Evolutionary conservation across 129 eudicot species (phyloP).

Genomic region (Erigeron canadensis): DNA sequence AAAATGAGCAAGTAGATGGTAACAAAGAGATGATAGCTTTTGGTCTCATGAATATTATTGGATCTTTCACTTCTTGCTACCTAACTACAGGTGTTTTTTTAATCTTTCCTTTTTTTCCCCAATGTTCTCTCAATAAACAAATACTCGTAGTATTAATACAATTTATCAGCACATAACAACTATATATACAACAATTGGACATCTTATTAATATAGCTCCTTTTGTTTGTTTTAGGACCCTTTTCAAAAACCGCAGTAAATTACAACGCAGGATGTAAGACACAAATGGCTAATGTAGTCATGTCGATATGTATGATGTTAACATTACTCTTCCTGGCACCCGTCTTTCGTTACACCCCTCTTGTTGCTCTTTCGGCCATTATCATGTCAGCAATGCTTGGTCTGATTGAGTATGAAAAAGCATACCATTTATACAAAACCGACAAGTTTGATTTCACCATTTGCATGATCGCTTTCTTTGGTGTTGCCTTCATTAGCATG

Average conservation of each 20-base stretch:
- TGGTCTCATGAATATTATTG: slow-evolving; percentile 94
- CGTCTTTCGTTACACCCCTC: slow-evolving; percentile 80
- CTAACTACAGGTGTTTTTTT: slow-evolving; percentile 71
- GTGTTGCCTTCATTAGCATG: slow-evolving; percentile 90
- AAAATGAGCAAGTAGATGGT: slow-evolving; percentile 81
- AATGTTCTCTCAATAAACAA: background rate
- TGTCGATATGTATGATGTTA: slow-evolving; percentile 75
- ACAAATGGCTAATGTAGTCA: slow-evolving; percentile 74
- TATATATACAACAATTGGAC: background rate
- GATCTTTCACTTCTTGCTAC: slow-evolving; percentile 94
- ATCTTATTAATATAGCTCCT: background rate
- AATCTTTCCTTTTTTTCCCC: background rate
- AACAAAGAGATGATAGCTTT: slow-evolving; percentile 98
- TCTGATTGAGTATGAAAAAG: slow-evolving; percentile 67
- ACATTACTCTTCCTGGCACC: slow-evolving; percentile 87
- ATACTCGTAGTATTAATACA: background rate
- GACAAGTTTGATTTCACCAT: slow-evolving; percentile 87
- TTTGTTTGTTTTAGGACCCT: slow-evolving; percentile 61
- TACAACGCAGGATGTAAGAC: slow-evolving; percentile 83
- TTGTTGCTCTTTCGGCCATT: slow-evolving; percentile 88
- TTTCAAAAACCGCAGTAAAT: slow-evolving; percentile 92
- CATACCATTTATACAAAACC: slow-evolving; percentile 68
- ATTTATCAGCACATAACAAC: background rate
- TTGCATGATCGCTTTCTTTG: slow-evolving; percentile 82
- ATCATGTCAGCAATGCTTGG: slow-evolving; percentile 96